A percentile compares a stretch with the other conserved stretches of the same genome.
phyloP scores from a whole-genome alignment of 257 asterid genomes.

The Jacaranda mimosifolia region DNA sequence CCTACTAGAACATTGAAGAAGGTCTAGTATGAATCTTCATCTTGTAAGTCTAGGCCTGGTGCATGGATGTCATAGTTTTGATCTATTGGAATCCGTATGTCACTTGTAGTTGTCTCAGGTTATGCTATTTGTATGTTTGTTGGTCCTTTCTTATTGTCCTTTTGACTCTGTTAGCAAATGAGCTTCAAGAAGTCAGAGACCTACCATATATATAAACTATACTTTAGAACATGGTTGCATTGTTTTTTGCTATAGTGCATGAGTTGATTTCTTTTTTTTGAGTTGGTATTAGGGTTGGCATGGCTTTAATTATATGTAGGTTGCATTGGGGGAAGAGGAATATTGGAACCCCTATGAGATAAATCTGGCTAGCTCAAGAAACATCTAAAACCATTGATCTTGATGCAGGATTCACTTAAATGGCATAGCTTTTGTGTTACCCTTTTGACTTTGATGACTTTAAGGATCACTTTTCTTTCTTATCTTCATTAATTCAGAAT shows the following conservation, averaged over 20 bases:
- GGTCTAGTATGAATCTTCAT: background rate
- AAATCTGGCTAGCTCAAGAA: conserved; percentile 32
- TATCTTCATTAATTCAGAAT: conserved; percentile 27
- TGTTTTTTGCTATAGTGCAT: background rate
- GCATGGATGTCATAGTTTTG: background rate
- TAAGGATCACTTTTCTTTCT: conserved; percentile 21
- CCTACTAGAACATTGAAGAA: background rate
- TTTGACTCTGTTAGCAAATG: background rate
- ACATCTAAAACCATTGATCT: conserved; percentile 30
- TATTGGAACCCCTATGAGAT: background rate
- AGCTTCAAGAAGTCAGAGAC: conserved; percentile 24
- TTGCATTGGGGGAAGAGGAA: background rate
- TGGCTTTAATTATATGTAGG: background rate
- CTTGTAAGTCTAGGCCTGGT: background rate
- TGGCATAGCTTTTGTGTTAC: conserved; percentile 19
- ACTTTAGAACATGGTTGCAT: background rate
- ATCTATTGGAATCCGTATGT: too few relatives aligned
- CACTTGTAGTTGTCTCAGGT: too few relatives aligned
- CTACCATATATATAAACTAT: background rate
- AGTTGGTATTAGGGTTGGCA: background rate
- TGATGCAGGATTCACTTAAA: conserved; percentile 19
- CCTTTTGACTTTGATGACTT: conserved; percentile 13
- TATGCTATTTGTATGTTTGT: background rate
- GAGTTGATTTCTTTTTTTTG: conserved; percentile 8
- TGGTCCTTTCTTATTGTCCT: conserved; percentile 10